Conservation (phyloP, 805 yeast genomes). For the Lipomyces spencermartinsiae region DNA sequence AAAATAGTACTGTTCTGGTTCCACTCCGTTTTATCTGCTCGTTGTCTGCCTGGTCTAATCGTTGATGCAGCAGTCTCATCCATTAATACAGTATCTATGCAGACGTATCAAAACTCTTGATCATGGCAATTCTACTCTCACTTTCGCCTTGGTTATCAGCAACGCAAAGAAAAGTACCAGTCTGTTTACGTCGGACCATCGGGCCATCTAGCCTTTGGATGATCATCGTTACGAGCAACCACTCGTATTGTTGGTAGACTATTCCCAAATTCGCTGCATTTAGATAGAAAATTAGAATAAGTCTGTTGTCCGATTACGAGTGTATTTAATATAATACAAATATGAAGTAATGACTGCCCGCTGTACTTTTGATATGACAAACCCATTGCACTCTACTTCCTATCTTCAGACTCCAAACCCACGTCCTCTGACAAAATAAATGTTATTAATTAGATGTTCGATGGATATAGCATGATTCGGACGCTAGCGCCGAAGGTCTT, state of each 20-base stretch:
- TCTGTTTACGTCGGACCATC: no score
- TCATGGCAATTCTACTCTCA: no score
- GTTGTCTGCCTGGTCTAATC: no score
- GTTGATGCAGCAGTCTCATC: no score
- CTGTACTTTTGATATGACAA: constrained; percentile 12
- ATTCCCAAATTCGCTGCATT: neutral
- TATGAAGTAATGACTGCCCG: constrained; percentile 12
- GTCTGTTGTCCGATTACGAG: neutral
- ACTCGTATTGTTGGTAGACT: neutral
- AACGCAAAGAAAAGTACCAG: no score
- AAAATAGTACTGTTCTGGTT: no score
- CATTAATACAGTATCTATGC: no score
- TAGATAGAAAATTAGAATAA: neutral
- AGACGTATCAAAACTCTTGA: no score
- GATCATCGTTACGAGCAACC: neutral
- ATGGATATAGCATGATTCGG: constrained; percentile 99
- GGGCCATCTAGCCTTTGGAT: no score
- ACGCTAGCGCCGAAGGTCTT: constrained; percentile 99
- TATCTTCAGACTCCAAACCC: constrained; percentile 2
- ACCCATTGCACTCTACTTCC: neutral
- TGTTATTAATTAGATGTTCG: constrained; percentile 79
- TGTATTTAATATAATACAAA: constrained; percentile 26
- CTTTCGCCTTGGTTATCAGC: no score
- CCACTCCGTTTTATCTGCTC: no score
- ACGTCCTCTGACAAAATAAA: neutral